Evolutionary conservation across 805 yeast species (phyloP).

Genomic region (Zygoascus flipseniorum): DNA sequence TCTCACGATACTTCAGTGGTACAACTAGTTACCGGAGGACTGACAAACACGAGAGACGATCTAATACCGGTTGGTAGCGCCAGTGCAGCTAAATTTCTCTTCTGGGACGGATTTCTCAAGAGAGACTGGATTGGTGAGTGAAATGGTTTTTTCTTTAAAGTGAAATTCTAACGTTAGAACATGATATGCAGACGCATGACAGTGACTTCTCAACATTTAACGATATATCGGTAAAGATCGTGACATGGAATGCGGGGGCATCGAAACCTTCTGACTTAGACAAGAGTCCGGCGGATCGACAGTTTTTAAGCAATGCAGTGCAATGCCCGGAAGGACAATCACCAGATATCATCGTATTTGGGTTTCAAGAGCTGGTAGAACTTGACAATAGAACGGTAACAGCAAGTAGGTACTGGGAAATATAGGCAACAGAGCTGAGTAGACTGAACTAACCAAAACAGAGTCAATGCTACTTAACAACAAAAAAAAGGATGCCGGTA

Average conservation of each 20-base stretch:
- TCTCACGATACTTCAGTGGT: conserved; percentile 27
- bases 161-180: conserved; percentile 8
- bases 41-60: conserved; percentile 12
- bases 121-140: conserved; percentile 25
- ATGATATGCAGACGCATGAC: conserved; percentile 21
- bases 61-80: conserved; percentile 21
- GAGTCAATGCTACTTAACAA: conserved; percentile 21
- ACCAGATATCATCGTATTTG: conserved; percentile 71
- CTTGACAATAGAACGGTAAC: conserved; percentile 75
- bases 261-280: conserved; percentile 27
- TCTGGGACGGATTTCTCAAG: conserved; percentile 30
- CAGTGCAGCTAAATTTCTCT: conserved; percentile 14
- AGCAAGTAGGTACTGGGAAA: conserved; percentile 38
- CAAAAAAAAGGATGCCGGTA: conserved; percentile 39
- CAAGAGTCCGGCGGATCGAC: conserved; percentile 10
- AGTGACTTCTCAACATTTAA: conserved; percentile 22
- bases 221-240: conserved; percentile 23
- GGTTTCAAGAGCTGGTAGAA: conserved; percentile 85
- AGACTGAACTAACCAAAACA: too few species aligned
- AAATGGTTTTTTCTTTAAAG: background rate
- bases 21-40: conserved; percentile 10
- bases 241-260: conserved; percentile 37
- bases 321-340: conserved; percentile 12
- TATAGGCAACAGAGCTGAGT: too few species aligned
- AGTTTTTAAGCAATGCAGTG: conserved; percentile 14